Evolutionary conservation across 805 yeast species (phyloP), one percentile per base, ranked within the genome.

Genomic region (Ogataea nakhonphanomensis): DNA sequence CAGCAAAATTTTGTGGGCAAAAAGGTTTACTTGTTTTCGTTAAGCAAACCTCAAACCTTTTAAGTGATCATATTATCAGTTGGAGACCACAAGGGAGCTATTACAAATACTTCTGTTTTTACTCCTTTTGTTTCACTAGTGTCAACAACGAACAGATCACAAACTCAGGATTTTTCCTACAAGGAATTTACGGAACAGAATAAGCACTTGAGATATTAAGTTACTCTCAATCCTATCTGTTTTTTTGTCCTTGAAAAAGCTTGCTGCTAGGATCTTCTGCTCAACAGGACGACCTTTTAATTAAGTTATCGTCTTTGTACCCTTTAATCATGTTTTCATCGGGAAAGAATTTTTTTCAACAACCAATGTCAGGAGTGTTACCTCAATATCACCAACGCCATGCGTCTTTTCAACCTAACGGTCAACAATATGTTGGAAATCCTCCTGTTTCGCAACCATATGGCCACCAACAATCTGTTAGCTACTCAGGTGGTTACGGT

Each of bases 241-340:
- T 17, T 11, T 25, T 20, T 24, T 25, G 11, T 30, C 17, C 35
- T 35, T n/a, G n/a, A 14, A 11, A n/a, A 29, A 21, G 8, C 17
- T 34, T 21, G 26, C 24, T 36, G 12, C 35, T 37, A 35, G 43
- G 30, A 25, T 28, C 23, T 29, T 36, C 27, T 25, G 36, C 22
- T 27, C 30, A 43, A 37, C 37, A 32, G 35, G 47, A 53, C 69
- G 71, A 66, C 63, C 71, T 66, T 66, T 66, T 66, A 53, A 53
- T 54, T 66, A 66, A 66, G 71, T 64, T 48, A 59, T 66, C 71
- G 70, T 54, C 58, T 39, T 23, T 21, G 25, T 23, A 39, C 26
- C 35, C 22, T 27, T 14, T 33, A 34, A 37, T 8, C 24, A 44
- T 49, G 40, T 37, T 42, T 33, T 34, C 43, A 30, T 34, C 42